Conservation (phyloP, 2,329 filamentous ascomycete species). For the Penicillium corylophilum region DNA sequence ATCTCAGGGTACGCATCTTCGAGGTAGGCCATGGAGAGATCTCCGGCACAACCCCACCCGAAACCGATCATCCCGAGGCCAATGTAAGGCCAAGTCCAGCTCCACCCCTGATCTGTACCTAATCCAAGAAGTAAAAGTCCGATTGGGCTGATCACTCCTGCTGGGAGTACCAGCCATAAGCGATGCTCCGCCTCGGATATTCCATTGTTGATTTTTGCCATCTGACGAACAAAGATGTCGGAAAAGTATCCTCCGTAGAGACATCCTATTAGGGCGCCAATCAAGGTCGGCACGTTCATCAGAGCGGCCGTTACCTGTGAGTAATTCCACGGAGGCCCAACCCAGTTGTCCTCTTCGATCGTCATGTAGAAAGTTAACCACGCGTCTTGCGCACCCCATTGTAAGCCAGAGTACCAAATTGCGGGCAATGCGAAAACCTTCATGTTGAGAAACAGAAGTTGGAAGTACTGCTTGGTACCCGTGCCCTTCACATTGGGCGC, state of each 20-base stretch:
- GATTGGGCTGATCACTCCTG: constrained; percentile 51
- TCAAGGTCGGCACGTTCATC: constrained; percentile 54
- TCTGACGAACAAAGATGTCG: constrained; percentile 57
- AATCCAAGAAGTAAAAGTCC: constrained; percentile 54
- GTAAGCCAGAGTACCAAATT: constrained; percentile 57
- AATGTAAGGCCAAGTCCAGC: constrained; percentile 55
- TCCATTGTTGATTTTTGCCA: constrained; percentile 54
- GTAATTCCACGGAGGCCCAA: constrained; percentile 56
- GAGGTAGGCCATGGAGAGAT: constrained; percentile 56
- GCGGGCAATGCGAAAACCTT: constrained; percentile 59
- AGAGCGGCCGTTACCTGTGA: constrained; percentile 54
- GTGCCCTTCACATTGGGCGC: constrained; percentile 56
- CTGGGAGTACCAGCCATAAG: constrained; percentile 52
- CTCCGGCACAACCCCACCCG: constrained; percentile 59
- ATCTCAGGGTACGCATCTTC: constrained; percentile 59
- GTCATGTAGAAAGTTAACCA: constrained; percentile 61
- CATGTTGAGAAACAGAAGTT: constrained; percentile 55
- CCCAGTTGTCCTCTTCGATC: constrained; percentile 58
- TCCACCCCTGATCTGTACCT: constrained; percentile 39
- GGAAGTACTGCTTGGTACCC: constrained; percentile 55
- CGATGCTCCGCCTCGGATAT: constrained; percentile 58
- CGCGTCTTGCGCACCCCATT: constrained; percentile 61
- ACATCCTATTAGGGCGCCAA: constrained; percentile 53
- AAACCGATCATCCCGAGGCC: constrained; percentile 60
- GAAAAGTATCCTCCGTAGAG: constrained; percentile 58